Base-by-base conservation (phyloP, 257 asterid species). In the Plantago elongata region DNA sequence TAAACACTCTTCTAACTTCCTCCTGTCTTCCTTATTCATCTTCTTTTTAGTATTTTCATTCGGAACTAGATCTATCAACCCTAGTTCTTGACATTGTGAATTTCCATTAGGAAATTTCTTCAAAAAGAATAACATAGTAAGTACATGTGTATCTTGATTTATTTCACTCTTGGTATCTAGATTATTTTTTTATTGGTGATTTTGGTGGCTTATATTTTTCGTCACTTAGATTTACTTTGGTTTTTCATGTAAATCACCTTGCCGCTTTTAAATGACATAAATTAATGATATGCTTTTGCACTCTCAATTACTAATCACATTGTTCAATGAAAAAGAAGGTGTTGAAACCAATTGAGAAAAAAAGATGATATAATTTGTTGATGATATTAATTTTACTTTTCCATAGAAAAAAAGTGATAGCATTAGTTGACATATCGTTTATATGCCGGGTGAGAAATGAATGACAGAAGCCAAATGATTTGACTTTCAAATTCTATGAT, bases 41-140 rank as follows among this genome's bases (percentile, higher is more conserved):
- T 22, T 1, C 2, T 2, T 22, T 22, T 51, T 13, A 29, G 1
- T 10, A 13, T 54, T 42, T 10, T 51, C 27, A 13, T 27, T 18
- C 61, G 11, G 50, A 67, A 49, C 71, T 78, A 83, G 85, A 79
- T 83, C 88, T 74, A 49, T 49, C 59, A 22, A 72, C 74, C 80
- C 73, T 69, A 71, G 62, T 58, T 40, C 67, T 11, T 14, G 11
- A 51, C 40, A 38, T 1, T 22, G 27, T 61, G 85, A 77, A 64
- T 66, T 66, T 71, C 3, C 10, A 16, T 4, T 49, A 49, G 16
- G 27, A 13, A 13, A 13, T 49, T 49, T 14, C 11, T 11, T 13
- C 3, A 49, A 13, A n/a, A 1, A n/a, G 7, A 48, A n/a, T 17
- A 13, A 49, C 7, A 11, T 55, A 55, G 17, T 55, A 27, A n/a